Evolutionary conservation across 108 stramenopile species (phyloP).

Genomic region (Phaeodactylum tricornutum): DNA sequence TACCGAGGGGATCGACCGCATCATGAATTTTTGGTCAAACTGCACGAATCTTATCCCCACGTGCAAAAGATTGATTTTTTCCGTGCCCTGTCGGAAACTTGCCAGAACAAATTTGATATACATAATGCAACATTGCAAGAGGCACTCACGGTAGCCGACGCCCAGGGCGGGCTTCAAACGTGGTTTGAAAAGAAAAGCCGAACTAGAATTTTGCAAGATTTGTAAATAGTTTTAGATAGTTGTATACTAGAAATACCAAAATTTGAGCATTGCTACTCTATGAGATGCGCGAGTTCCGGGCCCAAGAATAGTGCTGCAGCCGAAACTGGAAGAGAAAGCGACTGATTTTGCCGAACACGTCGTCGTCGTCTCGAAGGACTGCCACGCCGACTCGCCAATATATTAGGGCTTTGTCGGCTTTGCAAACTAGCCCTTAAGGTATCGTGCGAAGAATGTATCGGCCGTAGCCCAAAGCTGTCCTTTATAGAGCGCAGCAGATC

Average conservation of each 20-base stretch:
- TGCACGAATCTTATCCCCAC: constrained; percentile 43
- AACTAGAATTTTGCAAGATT: not conserved
- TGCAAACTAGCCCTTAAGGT: too few relatives aligned
- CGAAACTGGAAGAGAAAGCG: not conserved
- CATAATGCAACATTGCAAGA: not conserved
- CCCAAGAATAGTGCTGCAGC: constrained; percentile 1
- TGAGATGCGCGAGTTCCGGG: constrained; percentile 1
- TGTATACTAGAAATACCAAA: too few relatives aligned
- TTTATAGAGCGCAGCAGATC: not conserved
- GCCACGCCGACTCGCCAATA: not conserved
- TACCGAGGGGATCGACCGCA: constrained; percentile 84
- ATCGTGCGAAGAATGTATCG: not conserved
- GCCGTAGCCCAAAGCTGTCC: not conserved
- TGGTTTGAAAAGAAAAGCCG: constrained; percentile 8
- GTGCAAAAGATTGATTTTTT: constrained; percentile 4
- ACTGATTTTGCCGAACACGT: not conserved
- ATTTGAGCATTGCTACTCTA: too few relatives aligned
- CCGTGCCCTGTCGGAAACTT: not conserved
- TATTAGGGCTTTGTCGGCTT: not conserved
- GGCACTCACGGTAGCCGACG: not conserved
- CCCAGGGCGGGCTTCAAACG: not conserved
- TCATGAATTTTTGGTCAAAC: constrained; percentile 66
- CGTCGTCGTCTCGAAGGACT: not conserved
- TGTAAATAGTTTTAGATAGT: too few relatives aligned
- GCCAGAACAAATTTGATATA: not conserved